These are phyloP conservation scores for Plasmodium malariae DNA, from an alignment of 169 alveolate genomes.

Conservation along the genomic window DNA sequence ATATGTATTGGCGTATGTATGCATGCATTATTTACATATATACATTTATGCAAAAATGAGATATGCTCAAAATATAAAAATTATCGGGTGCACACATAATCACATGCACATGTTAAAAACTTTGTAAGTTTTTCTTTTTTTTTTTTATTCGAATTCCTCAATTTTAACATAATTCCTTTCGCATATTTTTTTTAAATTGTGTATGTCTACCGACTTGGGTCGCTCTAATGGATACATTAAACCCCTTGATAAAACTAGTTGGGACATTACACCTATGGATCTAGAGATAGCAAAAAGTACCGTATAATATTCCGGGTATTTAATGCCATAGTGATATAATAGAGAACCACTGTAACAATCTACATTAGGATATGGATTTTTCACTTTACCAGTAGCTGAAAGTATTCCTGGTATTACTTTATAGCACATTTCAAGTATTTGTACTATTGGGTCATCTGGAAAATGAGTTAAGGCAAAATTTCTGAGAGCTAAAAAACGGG, in stretches of 20 bases:
- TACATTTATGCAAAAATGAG: no score
- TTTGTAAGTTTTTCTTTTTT: neutral
- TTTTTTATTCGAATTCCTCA: conserved; percentile 69
- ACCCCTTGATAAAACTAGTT: conserved; percentile 84
- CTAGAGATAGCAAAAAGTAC: conserved; percentile 96
- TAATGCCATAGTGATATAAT: conserved; percentile 92
- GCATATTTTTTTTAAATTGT: conserved; percentile 62
- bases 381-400: conserved; percentile 90
- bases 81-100: no score
- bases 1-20: neutral
- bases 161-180: conserved; percentile 67
- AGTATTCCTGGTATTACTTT: conserved; percentile 91
- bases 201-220: conserved; percentile 84
- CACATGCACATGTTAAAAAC: no score
- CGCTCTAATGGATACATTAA: conserved; percentile 91
- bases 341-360: conserved; percentile 97
- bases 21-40: no score
- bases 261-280: conserved; percentile 94
- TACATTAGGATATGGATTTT: conserved; percentile 98
- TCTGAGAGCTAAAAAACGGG: conserved; percentile 90
- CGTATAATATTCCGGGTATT: conserved; percentile 93
- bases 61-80: no score
- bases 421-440: conserved; percentile 83
- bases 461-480: conserved; percentile 92
- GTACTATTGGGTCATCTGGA: conserved; percentile 88